Evolutionary conservation across 2,329 filamentous ascomycete genomes (phyloP).

Genomic region (Cryphonectria parasitica): DNA sequence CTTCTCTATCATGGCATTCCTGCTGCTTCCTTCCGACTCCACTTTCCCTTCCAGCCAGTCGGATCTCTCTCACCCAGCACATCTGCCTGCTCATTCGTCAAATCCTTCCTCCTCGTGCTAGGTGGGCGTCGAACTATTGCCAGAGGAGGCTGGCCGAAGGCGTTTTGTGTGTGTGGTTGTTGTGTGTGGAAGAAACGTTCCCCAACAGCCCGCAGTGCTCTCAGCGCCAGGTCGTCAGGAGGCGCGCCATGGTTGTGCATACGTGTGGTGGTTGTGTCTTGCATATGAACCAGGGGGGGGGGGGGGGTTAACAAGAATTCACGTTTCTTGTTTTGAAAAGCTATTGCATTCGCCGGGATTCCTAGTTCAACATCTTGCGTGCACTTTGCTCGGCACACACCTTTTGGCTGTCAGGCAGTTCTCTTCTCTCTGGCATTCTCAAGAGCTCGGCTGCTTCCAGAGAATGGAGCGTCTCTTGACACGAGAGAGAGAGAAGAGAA

Average conservation of each 20-base stretch:
- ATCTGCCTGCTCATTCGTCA: neutral
- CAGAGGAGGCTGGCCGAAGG: neutral
- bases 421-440: neutral
- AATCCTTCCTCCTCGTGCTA: neutral
- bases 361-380: too few species aligned
- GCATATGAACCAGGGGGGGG: neutral
- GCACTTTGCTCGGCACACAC: too few species aligned
- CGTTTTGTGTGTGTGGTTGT: too few species aligned
- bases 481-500: too few species aligned
- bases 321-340: too few species aligned
- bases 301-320: too few species aligned
- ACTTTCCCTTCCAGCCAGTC: neutral
- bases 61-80: neutral
- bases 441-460: neutral
- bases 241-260: neutral
- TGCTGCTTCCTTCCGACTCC: neutral
- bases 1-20: slow-evolving; percentile 8
- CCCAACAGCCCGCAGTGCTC: neutral
- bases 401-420: too few species aligned
- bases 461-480: neutral
- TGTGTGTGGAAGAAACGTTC: neutral
- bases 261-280: neutral
- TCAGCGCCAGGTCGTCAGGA: neutral
- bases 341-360: neutral
- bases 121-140: neutral